Evolutionary conservation across 1,284 basidiomycete genomes (phyloP).

Genomic region (Trichosporon faecale): DNA sequence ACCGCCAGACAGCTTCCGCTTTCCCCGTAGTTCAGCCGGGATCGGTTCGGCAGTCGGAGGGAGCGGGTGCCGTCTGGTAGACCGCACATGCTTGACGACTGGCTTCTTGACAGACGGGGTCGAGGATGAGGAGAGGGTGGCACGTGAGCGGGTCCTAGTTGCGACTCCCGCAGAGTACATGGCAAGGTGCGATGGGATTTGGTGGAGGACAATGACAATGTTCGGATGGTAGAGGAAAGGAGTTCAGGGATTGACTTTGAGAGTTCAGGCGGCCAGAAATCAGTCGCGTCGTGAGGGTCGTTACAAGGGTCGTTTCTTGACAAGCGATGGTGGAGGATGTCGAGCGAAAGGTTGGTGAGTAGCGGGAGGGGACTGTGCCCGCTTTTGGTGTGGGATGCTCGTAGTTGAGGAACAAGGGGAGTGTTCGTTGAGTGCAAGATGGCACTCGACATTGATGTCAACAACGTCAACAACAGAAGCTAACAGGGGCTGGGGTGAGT

Average conservation of each 20-base stretch:
- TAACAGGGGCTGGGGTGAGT: background rate
- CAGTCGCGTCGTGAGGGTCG: slow-evolving; percentile 14
- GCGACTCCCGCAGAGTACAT: slow-evolving; percentile 7
- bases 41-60: background rate
- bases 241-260: background rate
- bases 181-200: background rate
- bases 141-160: slow-evolving; percentile 18
- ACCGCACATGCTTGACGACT: slow-evolving; percentile 7
- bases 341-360: background rate
- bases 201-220: background rate
- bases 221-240: background rate
- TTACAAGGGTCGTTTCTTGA: background rate
- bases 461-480: background rate
- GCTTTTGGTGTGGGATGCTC: slow-evolving; percentile 1
- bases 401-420: background rate
- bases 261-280: slow-evolving; percentile 3
- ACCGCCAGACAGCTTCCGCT: background rate
- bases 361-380: background rate
- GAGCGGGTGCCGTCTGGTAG: background rate
- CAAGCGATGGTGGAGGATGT: background rate
- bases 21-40: background rate
- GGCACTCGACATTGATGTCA: background rate
- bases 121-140: background rate
- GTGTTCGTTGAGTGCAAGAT: background rate
- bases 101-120: background rate